A percentile compares a stretch with the other conserved stretches of the same genome.
phyloP scores from a whole-genome alignment of 2,329 filamentous ascomycete genomes.

The Botrytis elliptica region DNA sequence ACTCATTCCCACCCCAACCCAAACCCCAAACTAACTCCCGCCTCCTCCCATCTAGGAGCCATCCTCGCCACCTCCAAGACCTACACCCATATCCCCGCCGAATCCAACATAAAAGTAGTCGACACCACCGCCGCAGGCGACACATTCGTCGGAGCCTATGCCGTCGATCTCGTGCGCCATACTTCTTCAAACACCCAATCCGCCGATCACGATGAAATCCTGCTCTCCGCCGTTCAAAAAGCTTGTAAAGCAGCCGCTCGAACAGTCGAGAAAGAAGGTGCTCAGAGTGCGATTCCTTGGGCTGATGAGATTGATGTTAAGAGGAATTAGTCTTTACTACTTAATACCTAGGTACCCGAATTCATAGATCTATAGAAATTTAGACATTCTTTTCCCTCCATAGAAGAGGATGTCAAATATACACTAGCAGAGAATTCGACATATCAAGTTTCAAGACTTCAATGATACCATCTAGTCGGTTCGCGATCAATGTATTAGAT shows the following conservation, averaged over 20 bases:
- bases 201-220: not conserved
- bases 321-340: not conserved
- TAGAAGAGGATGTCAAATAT: not conserved
- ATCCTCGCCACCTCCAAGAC: slow-evolving; percentile 55
- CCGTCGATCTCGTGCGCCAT: slow-evolving; percentile 62
- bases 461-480: not conserved
- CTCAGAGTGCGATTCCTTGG: slow-evolving; percentile 67
- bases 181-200: slow-evolving; percentile 26
- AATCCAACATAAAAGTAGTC: slow-evolving; percentile 70
- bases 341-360: not conserved
- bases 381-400: not conserved
- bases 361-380: not conserved
- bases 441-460: not conserved
- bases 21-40: not conserved
- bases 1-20: not conserved
- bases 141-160: slow-evolving; percentile 89
- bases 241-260: slow-evolving; percentile 62
- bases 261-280: slow-evolving; percentile 65
- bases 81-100: slow-evolving; percentile 58
- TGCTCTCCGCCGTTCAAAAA: slow-evolving; percentile 50
- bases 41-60: slow-evolving; percentile 44
- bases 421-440: not conserved
- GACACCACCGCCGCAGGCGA: slow-evolving; percentile 95
- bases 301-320: slow-evolving; percentile 48
- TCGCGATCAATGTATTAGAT: not conserved